Conservation (phyloP, 768 basidiomycete species). For the Rhodotorula diobovata region DNA sequence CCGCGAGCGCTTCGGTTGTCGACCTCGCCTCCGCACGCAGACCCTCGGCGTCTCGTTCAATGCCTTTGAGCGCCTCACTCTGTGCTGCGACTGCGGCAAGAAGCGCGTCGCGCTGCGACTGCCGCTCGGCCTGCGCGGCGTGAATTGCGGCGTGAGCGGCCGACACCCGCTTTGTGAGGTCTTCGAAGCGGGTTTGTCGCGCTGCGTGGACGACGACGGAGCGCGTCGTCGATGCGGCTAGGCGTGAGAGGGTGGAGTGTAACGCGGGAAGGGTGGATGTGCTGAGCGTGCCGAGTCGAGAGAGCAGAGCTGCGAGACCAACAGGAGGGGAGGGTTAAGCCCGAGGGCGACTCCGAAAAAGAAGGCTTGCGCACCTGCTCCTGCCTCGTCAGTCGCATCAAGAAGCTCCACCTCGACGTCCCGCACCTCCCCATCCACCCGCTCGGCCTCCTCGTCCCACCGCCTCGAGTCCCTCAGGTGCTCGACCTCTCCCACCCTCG, state of each 20-base stretch:
- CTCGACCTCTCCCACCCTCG: not conserved
- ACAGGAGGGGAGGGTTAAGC: no score
- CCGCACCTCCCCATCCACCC: not conserved
- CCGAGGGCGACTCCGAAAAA: no score
- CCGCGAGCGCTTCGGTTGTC: not conserved
- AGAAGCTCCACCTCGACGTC: not conserved
- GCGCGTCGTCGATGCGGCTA: no score
- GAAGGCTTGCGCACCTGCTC: no score
- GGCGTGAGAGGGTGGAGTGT: not conserved
- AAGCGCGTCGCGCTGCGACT: not conserved
- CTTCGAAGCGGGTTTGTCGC: not conserved
- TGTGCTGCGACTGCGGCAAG: not conserved
- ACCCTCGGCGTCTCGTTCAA: not conserved
- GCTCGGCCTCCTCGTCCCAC: constrained; percentile 5
- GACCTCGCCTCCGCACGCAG: not conserved
- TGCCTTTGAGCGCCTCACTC: not conserved
- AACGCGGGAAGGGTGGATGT: not conserved
- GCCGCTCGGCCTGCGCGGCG: not conserved
- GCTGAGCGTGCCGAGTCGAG: not conserved
- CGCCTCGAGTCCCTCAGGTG: not conserved
- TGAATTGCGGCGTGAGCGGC: not conserved
- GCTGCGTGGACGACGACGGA: not conserved
- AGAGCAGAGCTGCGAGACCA: not conserved
- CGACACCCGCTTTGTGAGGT: not conserved
- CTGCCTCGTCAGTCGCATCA: no score